Evolutionary conservation across 1,139 yeast genomes (phyloP).

Genomic region (Suhomyces ambrosiae): DNA sequence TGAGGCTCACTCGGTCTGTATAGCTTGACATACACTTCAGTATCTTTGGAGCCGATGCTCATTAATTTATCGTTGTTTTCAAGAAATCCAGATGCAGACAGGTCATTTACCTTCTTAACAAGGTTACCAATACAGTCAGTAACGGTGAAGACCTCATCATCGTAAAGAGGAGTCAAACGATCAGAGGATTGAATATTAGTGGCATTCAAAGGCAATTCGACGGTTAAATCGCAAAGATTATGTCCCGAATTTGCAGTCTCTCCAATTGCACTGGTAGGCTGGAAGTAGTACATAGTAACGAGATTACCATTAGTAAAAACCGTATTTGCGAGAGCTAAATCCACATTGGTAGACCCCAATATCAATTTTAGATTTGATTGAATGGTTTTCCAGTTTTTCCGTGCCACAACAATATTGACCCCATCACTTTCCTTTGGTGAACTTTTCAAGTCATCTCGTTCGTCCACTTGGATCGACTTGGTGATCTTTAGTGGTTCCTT

Average conservation of each 20-base stretch:
- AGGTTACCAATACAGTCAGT: conserved; percentile 54
- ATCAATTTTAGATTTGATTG: conserved; percentile 24
- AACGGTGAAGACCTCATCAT: conserved; percentile 28
- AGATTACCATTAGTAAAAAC: conserved; percentile 40
- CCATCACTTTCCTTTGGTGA: conserved; percentile 37
- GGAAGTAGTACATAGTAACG: conserved; percentile 43
- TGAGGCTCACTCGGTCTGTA: conserved; percentile 20
- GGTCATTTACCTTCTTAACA: conserved; percentile 48
- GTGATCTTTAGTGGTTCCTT: conserved; percentile 31
- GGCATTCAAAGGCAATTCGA: conserved; percentile 25
- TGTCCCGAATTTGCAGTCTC: conserved; percentile 33
- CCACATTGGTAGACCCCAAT: conserved; percentile 21
- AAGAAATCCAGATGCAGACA: conserved; percentile 54
- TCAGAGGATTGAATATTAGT: conserved; percentile 20
- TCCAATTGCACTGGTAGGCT: conserved; percentile 17
- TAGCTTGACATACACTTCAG: conserved; percentile 50
- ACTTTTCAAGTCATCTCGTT: conserved; percentile 26
- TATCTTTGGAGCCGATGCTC: conserved; percentile 47
- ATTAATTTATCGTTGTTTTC: conserved; percentile 45
- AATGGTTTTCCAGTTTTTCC: conserved; percentile 43
- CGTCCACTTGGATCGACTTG: conserved; percentile 25
- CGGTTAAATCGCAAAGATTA: conserved; percentile 31
- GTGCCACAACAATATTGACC: conserved; percentile 33
- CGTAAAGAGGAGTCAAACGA: conserved; percentile 38
- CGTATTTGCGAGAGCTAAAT: conserved; percentile 41